Base-by-base conservation (phyloP, 805 yeast species). In the Saccharomycodes ludwigii region DNA sequence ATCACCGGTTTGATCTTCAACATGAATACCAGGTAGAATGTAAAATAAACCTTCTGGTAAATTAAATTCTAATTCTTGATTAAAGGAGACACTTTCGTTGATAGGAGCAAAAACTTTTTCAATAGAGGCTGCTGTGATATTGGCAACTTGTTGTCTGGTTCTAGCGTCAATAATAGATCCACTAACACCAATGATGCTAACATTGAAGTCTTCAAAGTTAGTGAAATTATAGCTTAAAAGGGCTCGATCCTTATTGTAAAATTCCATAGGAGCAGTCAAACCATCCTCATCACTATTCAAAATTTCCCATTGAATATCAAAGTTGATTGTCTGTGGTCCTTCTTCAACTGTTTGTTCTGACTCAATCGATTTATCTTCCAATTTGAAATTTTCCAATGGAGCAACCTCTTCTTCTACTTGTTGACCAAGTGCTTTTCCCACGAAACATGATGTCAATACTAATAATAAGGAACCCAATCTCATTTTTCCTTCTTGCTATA, bases 101-200 rank as follows among this genome's bases (percentile, higher is more conserved):
- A 73, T 56, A 13, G 53, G 59, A 34, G 77, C 58, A 6, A 50
- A 42, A 31, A 75, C 38, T 12, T 85, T 83, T 11, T 80, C 86
- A 33, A 79, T 53, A 34, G 68, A 61, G 30, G 73, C 68, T 32
- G 72, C 68, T 17, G 91, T 72, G 49, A 82, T 61, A 51, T 81
- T 80, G 41, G 76, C 72, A 18, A 56, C 48, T 29, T 61, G 42
- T 28, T 63, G 65, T 36, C 74, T 70, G 31, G 67, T 63, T 37
- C 56, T 58, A 17, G 80, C 73, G 37, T 73, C 65, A 34, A 66
- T 58, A 54, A 80, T 65, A 33, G 65, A 47, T 34, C 91, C 91
- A 33, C 82, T 78, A 34, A 76, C 71, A 36, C 84, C 91, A 29
- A 73, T 68, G 34, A 81, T 54, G 14, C 67, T 58, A 25, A 69